Percentiles rank a stretch among this genome's conserved stretches.
Conservation (phyloP, 2,329 filamentous ascomycete species). For the Knoxdaviesia proteae region DNA sequence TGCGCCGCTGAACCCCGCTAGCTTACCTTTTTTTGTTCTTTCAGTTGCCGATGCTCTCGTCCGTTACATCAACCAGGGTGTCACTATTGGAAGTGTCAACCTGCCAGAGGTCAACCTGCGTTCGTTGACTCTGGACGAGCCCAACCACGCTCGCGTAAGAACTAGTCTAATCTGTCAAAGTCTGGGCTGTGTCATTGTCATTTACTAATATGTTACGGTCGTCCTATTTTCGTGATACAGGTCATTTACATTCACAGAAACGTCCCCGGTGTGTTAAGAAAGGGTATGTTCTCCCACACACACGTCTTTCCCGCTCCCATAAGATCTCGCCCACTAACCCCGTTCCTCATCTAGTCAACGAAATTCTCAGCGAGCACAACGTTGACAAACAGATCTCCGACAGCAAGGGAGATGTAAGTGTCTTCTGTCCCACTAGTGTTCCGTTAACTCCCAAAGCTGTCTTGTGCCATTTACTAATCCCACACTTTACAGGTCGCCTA, state of each 20-base stretch:
- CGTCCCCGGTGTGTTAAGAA: slow-evolving; percentile 80
- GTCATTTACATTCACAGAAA: slow-evolving; percentile 96
- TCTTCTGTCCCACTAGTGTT: not conserved
- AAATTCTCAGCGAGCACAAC: slow-evolving; percentile 85
- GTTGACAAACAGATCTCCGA: slow-evolving; percentile 98
- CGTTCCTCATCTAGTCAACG: slow-evolving; percentile 45
- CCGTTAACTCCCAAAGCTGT: not conserved
- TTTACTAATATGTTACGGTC: too few species aligned
- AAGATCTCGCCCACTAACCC: not conserved
- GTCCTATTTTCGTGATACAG: slow-evolving; percentile 11
- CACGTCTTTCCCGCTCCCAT: not conserved
- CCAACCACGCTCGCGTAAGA: slow-evolving; percentile 59
- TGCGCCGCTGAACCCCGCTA: not conserved
- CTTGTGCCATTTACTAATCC: not conserved
- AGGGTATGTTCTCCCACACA: slow-evolving; percentile 26
- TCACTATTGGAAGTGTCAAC: slow-evolving; percentile 82
- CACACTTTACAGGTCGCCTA: slow-evolving; percentile 47
- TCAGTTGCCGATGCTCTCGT: slow-evolving; percentile 66
- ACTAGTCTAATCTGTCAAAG: too few species aligned
- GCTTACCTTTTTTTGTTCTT: slow-evolving; percentile 5
- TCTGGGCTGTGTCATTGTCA: too few species aligned
- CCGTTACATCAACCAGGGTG: slow-evolving; percentile 87
- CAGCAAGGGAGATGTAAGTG: slow-evolving; percentile 62
- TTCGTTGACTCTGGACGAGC: slow-evolving; percentile 74
- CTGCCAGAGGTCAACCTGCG: slow-evolving; percentile 86